Percentiles rank a stretch among this genome's conserved stretches.
Evolutionary conservation across 2,329 filamentous ascomycete species (phyloP).

Genomic region (Drechslerella coelobrocha): DNA sequence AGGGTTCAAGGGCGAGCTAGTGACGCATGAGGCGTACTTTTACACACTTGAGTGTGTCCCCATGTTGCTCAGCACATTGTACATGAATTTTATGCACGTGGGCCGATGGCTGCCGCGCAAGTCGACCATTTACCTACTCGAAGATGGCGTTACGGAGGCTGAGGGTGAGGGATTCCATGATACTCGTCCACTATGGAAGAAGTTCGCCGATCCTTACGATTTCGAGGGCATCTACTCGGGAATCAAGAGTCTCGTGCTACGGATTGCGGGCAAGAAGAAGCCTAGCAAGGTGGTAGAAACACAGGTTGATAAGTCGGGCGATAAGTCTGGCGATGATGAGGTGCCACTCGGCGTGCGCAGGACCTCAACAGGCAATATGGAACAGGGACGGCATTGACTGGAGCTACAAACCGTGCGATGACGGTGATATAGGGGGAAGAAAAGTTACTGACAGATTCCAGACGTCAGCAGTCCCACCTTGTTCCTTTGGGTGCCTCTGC

Average conservation of each 20-base stretch:
- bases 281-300: constrained; percentile 1
- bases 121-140: constrained; percentile 35
- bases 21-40: constrained; percentile 42
- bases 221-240: constrained; percentile 33
- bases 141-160: constrained; percentile 42
- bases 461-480: not conserved
- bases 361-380: constrained; percentile 15
- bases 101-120: constrained; percentile 33
- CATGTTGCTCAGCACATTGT: constrained; percentile 33
- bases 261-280: constrained; percentile 26
- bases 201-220: constrained; percentile 42
- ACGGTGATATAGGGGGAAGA: not conserved
- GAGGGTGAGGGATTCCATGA: constrained; percentile 46
- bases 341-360: constrained; percentile 18
- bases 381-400: constrained; percentile 15
- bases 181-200: constrained; percentile 41
- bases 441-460: not conserved
- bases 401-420: too few relatives aligned
- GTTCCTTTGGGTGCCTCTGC: too few relatives aligned
- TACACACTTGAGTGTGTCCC: constrained; percentile 41
- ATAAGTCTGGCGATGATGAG: too few relatives aligned
- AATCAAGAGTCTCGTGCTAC: constrained; percentile 31
- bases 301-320: not conserved
- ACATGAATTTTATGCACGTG: constrained; percentile 42
- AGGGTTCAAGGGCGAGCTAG: constrained; percentile 21